Base-by-base conservation (phyloP, 2,329 filamentous ascomycete species). In the Mollisiaceae sp. region DNA sequence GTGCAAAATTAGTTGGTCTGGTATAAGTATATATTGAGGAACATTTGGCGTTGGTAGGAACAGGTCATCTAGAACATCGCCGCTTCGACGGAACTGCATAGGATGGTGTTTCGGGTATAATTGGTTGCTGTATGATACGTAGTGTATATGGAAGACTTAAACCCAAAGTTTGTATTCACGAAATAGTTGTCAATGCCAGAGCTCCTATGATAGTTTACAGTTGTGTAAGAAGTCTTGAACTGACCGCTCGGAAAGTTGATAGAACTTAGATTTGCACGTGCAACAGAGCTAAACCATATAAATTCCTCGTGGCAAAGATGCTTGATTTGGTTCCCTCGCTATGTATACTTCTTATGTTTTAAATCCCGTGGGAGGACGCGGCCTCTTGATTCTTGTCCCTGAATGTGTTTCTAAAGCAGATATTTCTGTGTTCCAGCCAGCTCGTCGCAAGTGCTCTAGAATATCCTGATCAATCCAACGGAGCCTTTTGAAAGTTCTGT, bases 381-480 rank as follows among this genome's bases (percentile, higher is more conserved):
- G 20, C 14, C 55, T 57, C n/a, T 18, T 57, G 20, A 57, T 57
- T 15, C 56, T 65, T 62, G 74, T 72, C 12, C 85, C 87, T 56
- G 84, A 80, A 65, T 79, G 82, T 20, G 89, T 93, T 79, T 93
- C 90, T 71, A 94, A 79, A 6, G 87, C 89, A 45, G 82, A 82
- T 59, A 82, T 82, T 63, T 86, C 79, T 56, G 91, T 71, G 77
- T 93, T 85, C 91, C 91, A 94, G 0, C 90, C 90, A 38, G 72
- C 78, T 39, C 75, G 75, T 65, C 70, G 76, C 62, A 81, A 77
- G 72, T 81, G 78, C 2, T 78, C 75, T 63, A 69, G 63, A 1
- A 70, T 39, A 0, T 61, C 36, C 5, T 6, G 18, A 15, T 47
- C 54, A 60, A 58, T 36, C 4, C 20, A 45, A 14, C 24, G 9